Conservation (phyloP, 2,329 filamentous ascomycete genomes). For the Alternaria atra region DNA sequence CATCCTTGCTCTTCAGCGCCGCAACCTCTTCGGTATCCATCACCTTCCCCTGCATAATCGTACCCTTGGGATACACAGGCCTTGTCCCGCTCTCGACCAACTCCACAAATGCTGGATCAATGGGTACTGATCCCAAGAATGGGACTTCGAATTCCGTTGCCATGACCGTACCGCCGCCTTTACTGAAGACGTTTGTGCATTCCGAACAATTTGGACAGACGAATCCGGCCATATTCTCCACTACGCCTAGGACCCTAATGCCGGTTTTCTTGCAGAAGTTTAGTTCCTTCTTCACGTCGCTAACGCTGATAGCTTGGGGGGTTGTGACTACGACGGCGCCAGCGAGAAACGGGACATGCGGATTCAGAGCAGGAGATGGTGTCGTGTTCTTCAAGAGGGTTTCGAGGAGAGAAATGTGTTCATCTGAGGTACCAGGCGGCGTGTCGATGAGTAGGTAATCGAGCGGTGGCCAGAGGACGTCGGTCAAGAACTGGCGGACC, state of each 20-base stretch:
- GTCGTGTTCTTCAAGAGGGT: slow-evolving; percentile 65
- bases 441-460: slow-evolving; percentile 96
- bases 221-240: slow-evolving; percentile 97
- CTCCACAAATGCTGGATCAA: slow-evolving; percentile 90
- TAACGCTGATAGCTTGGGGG: slow-evolving; percentile 90
- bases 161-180: slow-evolving; percentile 89
- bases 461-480: slow-evolving; percentile 85
- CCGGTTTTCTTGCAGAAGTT: slow-evolving; percentile 91
- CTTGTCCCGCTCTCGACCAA: slow-evolving; percentile 78
- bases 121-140: slow-evolving; percentile 87
- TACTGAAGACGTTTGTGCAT: slow-evolving; percentile 92
- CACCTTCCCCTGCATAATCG: slow-evolving; percentile 52
- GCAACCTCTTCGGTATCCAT: slow-evolving; percentile 28
- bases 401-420: slow-evolving; percentile 94
- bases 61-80: slow-evolving; percentile 75
- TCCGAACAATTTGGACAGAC: slow-evolving; percentile 81
- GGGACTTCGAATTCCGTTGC: slow-evolving; percentile 82
- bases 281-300: slow-evolving; percentile 92
- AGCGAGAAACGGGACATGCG: slow-evolving; percentile 59
- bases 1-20: slow-evolving; percentile 40
- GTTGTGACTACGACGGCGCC: slow-evolving; percentile 96
- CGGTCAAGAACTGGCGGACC: slow-evolving; percentile 94
- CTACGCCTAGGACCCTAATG: slow-evolving; percentile 82
- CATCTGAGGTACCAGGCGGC: slow-evolving; percentile 93
- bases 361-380: slow-evolving; percentile 19